phyloP scores from a whole-genome alignment of 1,139 yeast genomes.

The Lodderomyces margitis region DNA sequence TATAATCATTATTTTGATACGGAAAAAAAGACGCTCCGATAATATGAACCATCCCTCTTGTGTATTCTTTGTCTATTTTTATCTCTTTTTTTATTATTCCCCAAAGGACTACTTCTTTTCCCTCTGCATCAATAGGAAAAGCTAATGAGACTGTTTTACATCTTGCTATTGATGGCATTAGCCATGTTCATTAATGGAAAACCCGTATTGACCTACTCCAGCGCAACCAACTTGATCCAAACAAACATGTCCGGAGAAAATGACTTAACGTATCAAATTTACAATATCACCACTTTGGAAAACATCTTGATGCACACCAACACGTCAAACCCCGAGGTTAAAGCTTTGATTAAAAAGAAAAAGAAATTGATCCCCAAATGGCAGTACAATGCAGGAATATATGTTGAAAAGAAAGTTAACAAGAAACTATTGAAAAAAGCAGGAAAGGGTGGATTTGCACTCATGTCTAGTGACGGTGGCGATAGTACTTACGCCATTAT shows the following conservation, averaged over 20 bases:
- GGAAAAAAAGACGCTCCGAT: neutral
- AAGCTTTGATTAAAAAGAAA: constrained; percentile 8
- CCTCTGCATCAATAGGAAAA: neutral
- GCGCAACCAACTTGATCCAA: neutral
- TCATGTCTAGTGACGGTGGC: neutral
- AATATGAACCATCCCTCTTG: too few species aligned
- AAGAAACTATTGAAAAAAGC: constrained; percentile 12
- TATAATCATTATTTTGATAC: constrained; percentile 1
- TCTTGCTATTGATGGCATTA: constrained; percentile 1
- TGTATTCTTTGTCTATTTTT: neutral
- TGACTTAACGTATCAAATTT: neutral
- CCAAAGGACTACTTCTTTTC: neutral
- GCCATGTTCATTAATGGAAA: neutral
- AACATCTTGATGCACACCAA: neutral
- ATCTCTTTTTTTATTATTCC: neutral
- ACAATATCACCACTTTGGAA: constrained; percentile 1
- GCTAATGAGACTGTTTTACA: neutral
- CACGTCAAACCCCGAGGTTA: constrained; percentile 1
- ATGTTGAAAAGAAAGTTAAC: constrained; percentile 14
- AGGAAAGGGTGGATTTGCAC: constrained; percentile 4
- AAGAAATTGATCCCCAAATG: constrained; percentile 13
- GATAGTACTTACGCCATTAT: neutral
- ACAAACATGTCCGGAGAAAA: neutral
- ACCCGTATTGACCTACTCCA: neutral
- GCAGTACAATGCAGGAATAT: constrained; percentile 14